Evolutionary conservation across 139 green algal species (phyloP).

Genomic region (Chlorella sp.): DNA sequence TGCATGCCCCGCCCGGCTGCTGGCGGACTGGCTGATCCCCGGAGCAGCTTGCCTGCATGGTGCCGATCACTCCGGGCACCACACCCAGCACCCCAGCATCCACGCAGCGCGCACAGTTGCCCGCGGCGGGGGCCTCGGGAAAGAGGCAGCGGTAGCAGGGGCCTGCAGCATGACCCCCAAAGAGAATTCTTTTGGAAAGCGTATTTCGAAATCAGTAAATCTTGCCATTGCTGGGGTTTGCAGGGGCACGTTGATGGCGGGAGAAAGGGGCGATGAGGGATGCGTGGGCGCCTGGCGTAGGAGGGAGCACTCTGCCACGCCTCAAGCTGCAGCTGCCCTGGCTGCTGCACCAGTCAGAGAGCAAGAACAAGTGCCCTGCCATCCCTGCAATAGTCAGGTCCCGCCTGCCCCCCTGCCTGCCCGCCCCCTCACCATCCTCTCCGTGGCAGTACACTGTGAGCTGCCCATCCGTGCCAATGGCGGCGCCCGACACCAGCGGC

Average conservation of each 20-base stretch:
- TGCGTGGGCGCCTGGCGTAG: neutral
- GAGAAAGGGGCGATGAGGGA: neutral
- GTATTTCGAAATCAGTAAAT: no score
- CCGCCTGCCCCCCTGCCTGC: neutral
- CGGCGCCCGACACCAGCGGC: conserved; percentile 91
- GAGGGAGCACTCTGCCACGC: neutral
- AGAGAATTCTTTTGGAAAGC: no score
- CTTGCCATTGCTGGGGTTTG: neutral
- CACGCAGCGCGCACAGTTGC: conserved; percentile 86
- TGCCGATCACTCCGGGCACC: conserved; percentile 93
- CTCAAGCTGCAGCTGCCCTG: neutral
- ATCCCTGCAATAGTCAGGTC: neutral
- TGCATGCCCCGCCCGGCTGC: no score
- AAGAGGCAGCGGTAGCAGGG: conserved; percentile 94
- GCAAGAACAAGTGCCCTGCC: no score
- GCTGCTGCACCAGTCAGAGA: neutral
- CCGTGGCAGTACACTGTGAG: conserved; percentile 92
- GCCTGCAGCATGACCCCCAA: conserved; percentile 41
- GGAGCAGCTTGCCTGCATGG: conserved; percentile 76
- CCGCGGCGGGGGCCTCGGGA: conserved; percentile 76
- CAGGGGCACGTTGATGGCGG: neutral
- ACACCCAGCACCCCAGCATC: conserved; percentile 93
- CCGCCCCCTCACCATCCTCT: conserved; percentile 51
- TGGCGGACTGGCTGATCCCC: neutral
- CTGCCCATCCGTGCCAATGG: conserved; percentile 92